Evolutionary conservation across 495 filamentous ascomycete species (phyloP).

Genomic region (Penicillium diatomitis): DNA sequence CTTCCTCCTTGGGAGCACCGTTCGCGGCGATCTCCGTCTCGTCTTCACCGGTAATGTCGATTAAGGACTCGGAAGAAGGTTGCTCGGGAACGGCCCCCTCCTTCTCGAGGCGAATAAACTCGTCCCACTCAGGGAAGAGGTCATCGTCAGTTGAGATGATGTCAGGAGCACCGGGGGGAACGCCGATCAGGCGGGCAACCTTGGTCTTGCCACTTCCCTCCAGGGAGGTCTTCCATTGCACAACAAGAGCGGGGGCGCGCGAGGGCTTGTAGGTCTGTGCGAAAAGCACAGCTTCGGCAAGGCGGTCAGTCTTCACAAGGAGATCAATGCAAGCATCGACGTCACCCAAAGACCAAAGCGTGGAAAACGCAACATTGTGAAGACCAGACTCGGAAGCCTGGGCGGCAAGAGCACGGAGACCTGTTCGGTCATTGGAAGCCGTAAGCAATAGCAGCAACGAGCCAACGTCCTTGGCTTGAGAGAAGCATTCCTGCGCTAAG

Average conservation of each 20-base stretch:
- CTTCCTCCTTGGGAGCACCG: constrained; percentile 25
- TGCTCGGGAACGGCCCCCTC: constrained; percentile 44
- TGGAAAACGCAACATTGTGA: constrained; percentile 87
- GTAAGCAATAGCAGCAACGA: constrained; percentile 81
- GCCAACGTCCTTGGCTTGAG: constrained; percentile 78
- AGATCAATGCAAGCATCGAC: constrained; percentile 73
- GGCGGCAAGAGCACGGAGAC: constrained; percentile 58
- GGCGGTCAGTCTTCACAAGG: constrained; percentile 64
- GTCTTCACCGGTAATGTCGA: constrained; percentile 37
- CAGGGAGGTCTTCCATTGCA: constrained; percentile 69
- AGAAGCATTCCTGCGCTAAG: constrained; percentile 88
- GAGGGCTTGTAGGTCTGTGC: constrained; percentile 91
- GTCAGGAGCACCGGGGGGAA: constrained; percentile 53
- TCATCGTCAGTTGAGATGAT: constrained; percentile 67
- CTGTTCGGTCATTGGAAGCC: constrained; percentile 65
- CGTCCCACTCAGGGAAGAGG: constrained; percentile 92
- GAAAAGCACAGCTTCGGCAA: constrained; percentile 82
- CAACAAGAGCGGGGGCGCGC: constrained; percentile 55
- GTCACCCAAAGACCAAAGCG: constrained; percentile 81
- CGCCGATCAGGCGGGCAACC: constrained; percentile 68
- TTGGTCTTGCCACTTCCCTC: constrained; percentile 76
- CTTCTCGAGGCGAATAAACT: constrained; percentile 73
- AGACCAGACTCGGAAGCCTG: constrained; percentile 68
- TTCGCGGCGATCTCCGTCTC: constrained; percentile 25
- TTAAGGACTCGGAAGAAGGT: constrained; percentile 36